Conservation (phyloP, 2,329 filamentous ascomycete genomes). For the Paecilomyces niveus region DNA sequence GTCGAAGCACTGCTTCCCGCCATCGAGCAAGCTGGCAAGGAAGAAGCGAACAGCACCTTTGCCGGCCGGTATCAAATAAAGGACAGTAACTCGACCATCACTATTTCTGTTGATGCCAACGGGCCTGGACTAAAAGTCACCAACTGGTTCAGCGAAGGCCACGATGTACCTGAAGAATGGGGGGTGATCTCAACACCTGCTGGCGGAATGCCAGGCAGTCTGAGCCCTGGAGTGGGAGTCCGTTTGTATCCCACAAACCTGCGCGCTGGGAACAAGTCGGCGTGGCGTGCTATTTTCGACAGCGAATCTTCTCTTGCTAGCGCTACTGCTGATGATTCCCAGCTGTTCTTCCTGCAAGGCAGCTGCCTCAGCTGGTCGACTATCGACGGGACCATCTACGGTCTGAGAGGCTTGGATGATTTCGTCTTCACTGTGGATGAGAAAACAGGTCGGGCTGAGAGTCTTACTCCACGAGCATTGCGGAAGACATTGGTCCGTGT, state of each 20-base stretch:
- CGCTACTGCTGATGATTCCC: too few species aligned
- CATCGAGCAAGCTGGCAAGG: constrained; percentile 1
- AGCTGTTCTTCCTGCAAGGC: too few species aligned
- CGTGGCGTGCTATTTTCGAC: background rate
- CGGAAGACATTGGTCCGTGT: background rate
- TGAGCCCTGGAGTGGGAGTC: too few species aligned
- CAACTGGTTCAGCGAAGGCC: background rate
- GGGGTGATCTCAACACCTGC: background rate
- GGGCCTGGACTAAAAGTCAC: background rate
- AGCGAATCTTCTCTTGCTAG: background rate
- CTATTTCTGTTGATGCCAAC: background rate
- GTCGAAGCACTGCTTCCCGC: constrained; percentile 1
- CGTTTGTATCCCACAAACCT: background rate
- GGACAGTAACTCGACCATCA: background rate
- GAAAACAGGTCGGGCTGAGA: background rate
- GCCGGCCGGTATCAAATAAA: background rate
- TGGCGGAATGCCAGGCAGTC: too few species aligned
- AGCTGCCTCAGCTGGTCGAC: background rate
- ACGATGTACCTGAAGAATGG: background rate
- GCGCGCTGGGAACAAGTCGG: background rate
- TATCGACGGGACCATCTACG: background rate
- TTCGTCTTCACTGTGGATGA: background rate
- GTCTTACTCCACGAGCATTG: background rate
- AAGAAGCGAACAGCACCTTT: background rate
- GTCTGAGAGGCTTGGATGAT: background rate